Conservation (phyloP, 768 basidiomycete species). For the Leccinum incarnatum region DNA sequence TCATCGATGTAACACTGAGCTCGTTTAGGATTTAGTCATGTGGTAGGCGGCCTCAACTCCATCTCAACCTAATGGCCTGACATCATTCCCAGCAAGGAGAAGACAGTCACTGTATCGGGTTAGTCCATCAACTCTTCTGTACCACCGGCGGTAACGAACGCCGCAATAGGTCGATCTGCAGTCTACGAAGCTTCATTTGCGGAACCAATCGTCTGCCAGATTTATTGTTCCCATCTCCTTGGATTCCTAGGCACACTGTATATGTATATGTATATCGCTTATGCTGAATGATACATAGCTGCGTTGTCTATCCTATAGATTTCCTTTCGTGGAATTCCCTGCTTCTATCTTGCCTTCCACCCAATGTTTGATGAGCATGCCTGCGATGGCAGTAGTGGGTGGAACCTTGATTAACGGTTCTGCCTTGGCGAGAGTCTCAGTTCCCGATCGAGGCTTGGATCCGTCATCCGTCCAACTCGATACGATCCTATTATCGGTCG, state of each 20-base stretch:
- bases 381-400: conserved; percentile 73
- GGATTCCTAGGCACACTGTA: neutral
- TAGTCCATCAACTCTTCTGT: neutral
- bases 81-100: neutral
- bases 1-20: conserved; percentile 14
- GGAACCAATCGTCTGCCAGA: neutral
- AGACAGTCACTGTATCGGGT: neutral
- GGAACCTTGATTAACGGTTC: conserved; percentile 72
- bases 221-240: neutral
- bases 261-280: neutral
- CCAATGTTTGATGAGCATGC: conserved; percentile 85
- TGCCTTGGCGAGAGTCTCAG: conserved; percentile 21
- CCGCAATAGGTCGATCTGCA: neutral
- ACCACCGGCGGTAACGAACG: neutral
- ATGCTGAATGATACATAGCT: neutral
- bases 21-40: neutral
- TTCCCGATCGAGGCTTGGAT: conserved; percentile 15
- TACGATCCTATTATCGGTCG: conserved; percentile 28
- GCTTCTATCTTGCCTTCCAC: conserved; percentile 54
- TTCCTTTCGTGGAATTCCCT: conserved; percentile 42
- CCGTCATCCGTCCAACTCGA: conserved; percentile 23
- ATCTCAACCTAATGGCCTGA: neutral
- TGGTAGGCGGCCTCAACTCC: neutral
- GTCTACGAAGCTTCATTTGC: neutral
- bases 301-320: conserved; percentile 41